Evolutionary conservation across 805 yeast genomes (phyloP), one percentile per base, ranked within the genome.

Genomic region (Ogataea pignaliae): DNA sequence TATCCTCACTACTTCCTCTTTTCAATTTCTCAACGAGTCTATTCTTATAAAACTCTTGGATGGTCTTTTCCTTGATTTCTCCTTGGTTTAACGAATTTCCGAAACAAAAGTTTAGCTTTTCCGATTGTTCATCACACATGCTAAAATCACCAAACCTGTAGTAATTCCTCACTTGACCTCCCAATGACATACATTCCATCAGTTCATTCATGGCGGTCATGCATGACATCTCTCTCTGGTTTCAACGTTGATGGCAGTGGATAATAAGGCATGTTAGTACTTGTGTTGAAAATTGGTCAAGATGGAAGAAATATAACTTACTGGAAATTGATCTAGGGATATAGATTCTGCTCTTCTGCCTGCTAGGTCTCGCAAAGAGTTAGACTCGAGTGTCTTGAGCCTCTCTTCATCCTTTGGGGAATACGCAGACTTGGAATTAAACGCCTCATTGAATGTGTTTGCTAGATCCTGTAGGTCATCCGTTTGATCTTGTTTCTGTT

Each of bases 131-230:
- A 36, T 72, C 73, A 64, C 98, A 91, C 47, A 78, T 69, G 40
- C 82, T 80, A 55, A 88, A 73, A 36, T 81, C 79, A 2, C 97
- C 97, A 58, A 80, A 85, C 43, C 97, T 70, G 60, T 90, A 91
- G 56, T 85, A 85, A 64, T 85, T 77, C 47, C 95, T 77, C 16
- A 87, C 67, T 59, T 90, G 97, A 0, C 97, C 97, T 3, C 96
- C 97, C 3, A 90, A 59, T 0, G 97, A 86, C 66, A 86, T 88
- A 61, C 98, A 91, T 38, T 79, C 82, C 37, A 89, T 74, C 17
- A 90, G 70, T 57, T 88, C 95, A 63, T 90, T 96, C 64, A 90
- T 83, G 1, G 93, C 93, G 36, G 91, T 88, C 42, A 83, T 71
- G 57, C 91, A 84, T 40, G 78, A 75, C 89, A 84, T 56, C 42